Evolutionary conservation across 345 rosid species (phyloP).

Genomic region (Salix koriyanagi): DNA sequence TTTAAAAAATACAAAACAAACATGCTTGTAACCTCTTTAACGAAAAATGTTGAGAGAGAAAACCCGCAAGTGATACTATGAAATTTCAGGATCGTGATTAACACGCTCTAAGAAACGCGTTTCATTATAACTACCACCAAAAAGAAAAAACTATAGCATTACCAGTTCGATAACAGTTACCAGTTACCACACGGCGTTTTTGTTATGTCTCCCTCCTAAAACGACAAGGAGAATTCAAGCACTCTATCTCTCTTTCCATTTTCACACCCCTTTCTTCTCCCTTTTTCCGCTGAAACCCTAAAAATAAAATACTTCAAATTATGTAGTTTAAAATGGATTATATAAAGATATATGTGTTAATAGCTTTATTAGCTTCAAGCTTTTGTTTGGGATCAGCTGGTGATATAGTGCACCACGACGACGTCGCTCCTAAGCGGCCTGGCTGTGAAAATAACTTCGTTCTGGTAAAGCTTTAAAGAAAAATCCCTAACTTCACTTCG

Average conservation of each 20-base stretch:
- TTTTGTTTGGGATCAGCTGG: slow-evolving; percentile 48
- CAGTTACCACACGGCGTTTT: slow-evolving; percentile 33
- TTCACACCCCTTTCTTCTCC: not conserved
- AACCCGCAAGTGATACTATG: too few relatives aligned
- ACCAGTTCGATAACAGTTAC: slow-evolving; percentile 28
- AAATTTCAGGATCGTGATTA: not conserved
- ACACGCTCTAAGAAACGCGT: not conserved
- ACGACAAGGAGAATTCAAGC: slow-evolving; percentile 16
- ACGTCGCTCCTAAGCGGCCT: slow-evolving; percentile 64
- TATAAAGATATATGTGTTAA: slow-evolving; percentile 9
- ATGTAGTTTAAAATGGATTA: slow-evolving; percentile 5
- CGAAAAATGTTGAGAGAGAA: too few relatives aligned
- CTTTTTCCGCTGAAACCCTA: not conserved
- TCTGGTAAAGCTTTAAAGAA: slow-evolving; percentile 38
- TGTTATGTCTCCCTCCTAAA: slow-evolving; percentile 20
- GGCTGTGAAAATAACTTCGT: slow-evolving; percentile 93
- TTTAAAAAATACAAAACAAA: too few relatives aligned
- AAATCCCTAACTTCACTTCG: not conserved
- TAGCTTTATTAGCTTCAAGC: slow-evolving; percentile 29
- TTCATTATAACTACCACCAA: not conserved
- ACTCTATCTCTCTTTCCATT: not conserved
- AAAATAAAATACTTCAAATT: not conserved
- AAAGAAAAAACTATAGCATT: not conserved
- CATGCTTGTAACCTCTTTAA: too few relatives aligned
- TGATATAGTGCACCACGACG: slow-evolving; percentile 89